Percentiles rank a stretch among this genome's conserved stretches.
Conservation (phyloP, 129 eudicot genomes). For the carrot (Daucus carota) region DNA sequence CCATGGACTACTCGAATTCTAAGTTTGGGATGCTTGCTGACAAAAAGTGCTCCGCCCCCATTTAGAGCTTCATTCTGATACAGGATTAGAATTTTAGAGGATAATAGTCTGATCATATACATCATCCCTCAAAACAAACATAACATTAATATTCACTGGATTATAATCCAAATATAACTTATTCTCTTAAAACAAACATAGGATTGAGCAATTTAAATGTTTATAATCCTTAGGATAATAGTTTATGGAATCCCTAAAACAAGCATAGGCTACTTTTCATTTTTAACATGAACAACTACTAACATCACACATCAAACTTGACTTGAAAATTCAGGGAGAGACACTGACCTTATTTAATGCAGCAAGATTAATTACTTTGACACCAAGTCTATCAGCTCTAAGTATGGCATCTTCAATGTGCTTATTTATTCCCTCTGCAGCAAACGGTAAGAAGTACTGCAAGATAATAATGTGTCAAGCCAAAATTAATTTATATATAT, state of each 20-base stretch:
- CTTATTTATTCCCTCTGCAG: constrained; percentile 63
- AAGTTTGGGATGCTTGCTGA: constrained; percentile 65
- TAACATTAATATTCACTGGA: no score
- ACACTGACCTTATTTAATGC: constrained; percentile 66
- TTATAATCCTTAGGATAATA: no score
- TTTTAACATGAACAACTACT: not conserved
- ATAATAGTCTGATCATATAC: no score
- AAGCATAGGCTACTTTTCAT: no score
- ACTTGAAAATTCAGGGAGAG: not conserved
- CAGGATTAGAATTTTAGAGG: no score
- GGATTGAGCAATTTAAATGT: no score
- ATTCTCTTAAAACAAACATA: no score
- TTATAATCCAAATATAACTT: no score
- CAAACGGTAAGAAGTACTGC: constrained; percentile 84
- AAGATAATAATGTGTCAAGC: constrained; percentile 10
- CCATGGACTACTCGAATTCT: constrained; percentile 86
- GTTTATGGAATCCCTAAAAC: no score
- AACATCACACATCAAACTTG: not conserved
- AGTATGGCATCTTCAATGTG: constrained; percentile 75
- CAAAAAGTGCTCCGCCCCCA: constrained; percentile 88
- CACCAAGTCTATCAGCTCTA: constrained; percentile 69
- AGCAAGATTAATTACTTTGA: constrained; percentile 74
- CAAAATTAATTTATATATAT: no score
- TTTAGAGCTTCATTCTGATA: constrained; percentile 84
- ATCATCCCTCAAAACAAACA: no score